Evolutionary conservation across 2,329 filamentous ascomycete species (phyloP).

Genomic region (Trichoderma pleuroti): DNA sequence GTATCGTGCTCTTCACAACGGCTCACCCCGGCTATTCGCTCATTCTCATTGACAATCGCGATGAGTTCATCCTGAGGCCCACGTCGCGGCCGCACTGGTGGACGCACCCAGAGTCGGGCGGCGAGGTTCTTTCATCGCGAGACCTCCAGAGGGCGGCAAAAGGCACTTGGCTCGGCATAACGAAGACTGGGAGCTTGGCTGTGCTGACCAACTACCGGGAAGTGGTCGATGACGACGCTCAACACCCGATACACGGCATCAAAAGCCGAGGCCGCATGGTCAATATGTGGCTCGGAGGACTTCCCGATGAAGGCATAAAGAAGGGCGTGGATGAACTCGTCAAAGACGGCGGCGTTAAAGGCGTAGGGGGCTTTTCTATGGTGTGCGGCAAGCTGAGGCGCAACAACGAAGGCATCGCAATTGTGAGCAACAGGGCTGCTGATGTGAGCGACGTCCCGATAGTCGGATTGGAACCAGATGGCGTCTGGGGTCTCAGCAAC

Average conservation of each 20-base stretch:
- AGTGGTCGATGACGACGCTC: constrained; percentile 41
- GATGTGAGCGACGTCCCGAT: constrained; percentile 54
- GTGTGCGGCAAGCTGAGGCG: constrained; percentile 58
- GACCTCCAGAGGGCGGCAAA: constrained; percentile 60
- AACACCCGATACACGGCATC: constrained; percentile 51
- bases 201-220: constrained; percentile 67
- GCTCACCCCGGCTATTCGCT: constrained; percentile 71
- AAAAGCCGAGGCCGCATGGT: constrained; percentile 63
- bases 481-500: constrained; percentile 61
- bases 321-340: constrained; percentile 53
- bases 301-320: constrained; percentile 44
- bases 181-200: constrained; percentile 56
- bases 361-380: constrained; percentile 64
- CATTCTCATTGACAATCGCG: constrained; percentile 74
- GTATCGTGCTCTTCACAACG: constrained; percentile 73
- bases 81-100: constrained; percentile 64
- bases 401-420: constrained; percentile 51
- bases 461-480: constrained; percentile 49
- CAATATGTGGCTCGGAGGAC: constrained; percentile 56
- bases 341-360: constrained; percentile 50
- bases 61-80: constrained; percentile 65
- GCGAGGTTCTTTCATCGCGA: constrained; percentile 54
- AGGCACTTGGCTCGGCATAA: constrained; percentile 65
- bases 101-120: constrained; percentile 43
- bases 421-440: constrained; percentile 60